phyloP scores from a whole-genome alignment of 495 filamentous ascomycete genomes.

The Aspergillus egyptiacus region DNA sequence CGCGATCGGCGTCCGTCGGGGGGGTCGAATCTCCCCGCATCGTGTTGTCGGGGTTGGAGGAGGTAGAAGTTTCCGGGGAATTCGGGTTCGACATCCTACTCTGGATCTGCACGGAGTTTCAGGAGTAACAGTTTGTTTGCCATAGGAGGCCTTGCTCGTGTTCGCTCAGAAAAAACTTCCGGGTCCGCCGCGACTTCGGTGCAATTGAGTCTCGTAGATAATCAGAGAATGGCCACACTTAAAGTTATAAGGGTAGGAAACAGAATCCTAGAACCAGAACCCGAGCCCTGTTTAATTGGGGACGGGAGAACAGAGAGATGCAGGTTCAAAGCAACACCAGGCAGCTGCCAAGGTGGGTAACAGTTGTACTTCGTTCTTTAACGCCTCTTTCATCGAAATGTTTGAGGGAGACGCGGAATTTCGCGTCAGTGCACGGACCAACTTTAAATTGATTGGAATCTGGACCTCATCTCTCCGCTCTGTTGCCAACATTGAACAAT shows the following conservation, averaged over 20 bases:
- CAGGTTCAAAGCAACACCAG: not conserved
- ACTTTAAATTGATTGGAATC: conserved; percentile 23
- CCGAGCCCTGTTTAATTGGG: too few species aligned
- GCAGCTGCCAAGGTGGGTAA: not conserved
- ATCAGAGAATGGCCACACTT: too few species aligned
- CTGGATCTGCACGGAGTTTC: not conserved
- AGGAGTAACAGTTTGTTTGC: too few species aligned
- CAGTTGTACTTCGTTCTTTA: not conserved
- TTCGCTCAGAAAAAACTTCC: too few species aligned
- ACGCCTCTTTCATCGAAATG: not conserved
- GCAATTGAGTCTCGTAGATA: not conserved
- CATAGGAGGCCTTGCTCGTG: too few species aligned
- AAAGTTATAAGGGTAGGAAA: not conserved
- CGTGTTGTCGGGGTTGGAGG: conserved; percentile 28
- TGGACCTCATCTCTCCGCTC: too few species aligned
- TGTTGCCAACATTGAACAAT: too few species aligned
- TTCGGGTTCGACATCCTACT: conserved; percentile 29
- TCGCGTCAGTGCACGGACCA: conserved; percentile 35
- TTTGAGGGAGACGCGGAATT: conserved; percentile 20
- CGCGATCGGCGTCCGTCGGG: conserved; percentile 20
- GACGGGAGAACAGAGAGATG: not conserved
- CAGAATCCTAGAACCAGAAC: not conserved
- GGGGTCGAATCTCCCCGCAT: conserved; percentile 37
- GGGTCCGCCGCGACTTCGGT: not conserved
- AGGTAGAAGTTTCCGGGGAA: conserved; percentile 30